A percentile compares a stretch with the other conserved stretches of the same genome.
phyloP scores from a whole-genome alignment of 2,329 filamentous ascomycete genomes.

The Xylaria hypoxylon region DNA sequence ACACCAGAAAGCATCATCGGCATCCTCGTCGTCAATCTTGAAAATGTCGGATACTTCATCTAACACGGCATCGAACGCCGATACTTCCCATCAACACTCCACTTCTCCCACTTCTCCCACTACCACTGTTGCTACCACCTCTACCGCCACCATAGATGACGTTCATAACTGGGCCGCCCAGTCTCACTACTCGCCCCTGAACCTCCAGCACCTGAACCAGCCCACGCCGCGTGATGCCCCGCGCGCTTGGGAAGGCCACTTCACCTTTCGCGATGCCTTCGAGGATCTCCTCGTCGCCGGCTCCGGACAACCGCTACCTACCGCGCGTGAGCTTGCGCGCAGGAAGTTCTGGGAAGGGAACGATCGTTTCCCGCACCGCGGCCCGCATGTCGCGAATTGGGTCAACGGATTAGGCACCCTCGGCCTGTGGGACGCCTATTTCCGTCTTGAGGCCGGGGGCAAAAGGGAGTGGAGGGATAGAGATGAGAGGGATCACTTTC shows the following conservation, averaged over 20 bases:
- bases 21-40: background rate
- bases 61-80: background rate
- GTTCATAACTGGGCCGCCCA: constrained; percentile 54
- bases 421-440: constrained; percentile 54
- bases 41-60: constrained; percentile 20
- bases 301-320: constrained; percentile 56
- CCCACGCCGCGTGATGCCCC: constrained; percentile 60
- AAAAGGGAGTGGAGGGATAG: background rate
- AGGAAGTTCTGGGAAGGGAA: constrained; percentile 18
- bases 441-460: constrained; percentile 40
- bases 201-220: constrained; percentile 59
- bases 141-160: constrained; percentile 32
- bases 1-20: background rate
- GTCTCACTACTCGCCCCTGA: constrained; percentile 60
- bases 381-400: constrained; percentile 59
- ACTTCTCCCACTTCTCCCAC: constrained; percentile 1
- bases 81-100: constrained; percentile 12
- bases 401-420: constrained; percentile 54
- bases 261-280: constrained; percentile 68
- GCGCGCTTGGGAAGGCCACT: constrained; percentile 45
- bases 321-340: constrained; percentile 50
- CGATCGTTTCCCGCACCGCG: background rate
- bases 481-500: background rate
- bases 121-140: background rate
- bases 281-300: constrained; percentile 66